A percentile compares a stretch with the other conserved stretches of the same genome.
Evolutionary conservation across 2,329 filamentous ascomycete species (phyloP).

Genomic region (Podosphaera aphanis): DNA sequence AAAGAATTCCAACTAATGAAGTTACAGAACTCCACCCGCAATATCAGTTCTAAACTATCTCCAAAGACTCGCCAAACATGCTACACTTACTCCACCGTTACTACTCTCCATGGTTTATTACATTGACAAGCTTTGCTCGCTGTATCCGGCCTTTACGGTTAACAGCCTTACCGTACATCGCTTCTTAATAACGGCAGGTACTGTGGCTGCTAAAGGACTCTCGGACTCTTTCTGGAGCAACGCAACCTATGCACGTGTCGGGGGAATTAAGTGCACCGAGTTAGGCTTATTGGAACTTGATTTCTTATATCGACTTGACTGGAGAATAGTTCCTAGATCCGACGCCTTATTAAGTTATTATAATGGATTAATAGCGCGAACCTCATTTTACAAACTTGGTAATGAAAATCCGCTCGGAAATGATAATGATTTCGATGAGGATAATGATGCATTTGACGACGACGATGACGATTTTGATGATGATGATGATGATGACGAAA

Average conservation of each 20-base stretch:
- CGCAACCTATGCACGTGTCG: slow-evolving; percentile 80
- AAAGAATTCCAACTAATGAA: background rate
- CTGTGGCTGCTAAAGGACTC: slow-evolving; percentile 83
- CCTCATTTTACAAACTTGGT: slow-evolving; percentile 30
- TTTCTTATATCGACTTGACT: slow-evolving; percentile 77
- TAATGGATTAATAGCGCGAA: slow-evolving; percentile 52
- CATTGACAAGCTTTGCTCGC: slow-evolving; percentile 77
- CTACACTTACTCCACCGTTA: slow-evolving; percentile 76
- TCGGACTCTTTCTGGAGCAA: slow-evolving; percentile 98
- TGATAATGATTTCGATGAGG: slow-evolving; percentile 2
- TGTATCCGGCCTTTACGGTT: slow-evolving; percentile 89
- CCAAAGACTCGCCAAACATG: slow-evolving; percentile 76
- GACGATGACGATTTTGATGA: slow-evolving; percentile 3
- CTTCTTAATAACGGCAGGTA: slow-evolving; percentile 86
- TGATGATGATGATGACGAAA: slow-evolving; percentile 1
- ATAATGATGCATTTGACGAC: slow-evolving; percentile 8
- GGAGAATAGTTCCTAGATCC: slow-evolving; percentile 89
- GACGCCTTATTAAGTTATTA: slow-evolving; percentile 91
- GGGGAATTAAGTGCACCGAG: slow-evolving; percentile 75
- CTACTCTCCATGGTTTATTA: slow-evolving; percentile 98
- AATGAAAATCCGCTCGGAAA: slow-evolving; percentile 10
- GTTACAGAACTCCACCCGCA: slow-evolving; percentile 39
- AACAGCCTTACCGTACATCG: slow-evolving; percentile 91
- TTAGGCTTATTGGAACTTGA: slow-evolving; percentile 80
- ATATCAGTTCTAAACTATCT: slow-evolving; percentile 92